Percentiles rank a stretch among this genome's conserved stretches.
Conservation (phyloP, 176 grass and related monocot species). For the Phyllostachys edulis region DNA sequence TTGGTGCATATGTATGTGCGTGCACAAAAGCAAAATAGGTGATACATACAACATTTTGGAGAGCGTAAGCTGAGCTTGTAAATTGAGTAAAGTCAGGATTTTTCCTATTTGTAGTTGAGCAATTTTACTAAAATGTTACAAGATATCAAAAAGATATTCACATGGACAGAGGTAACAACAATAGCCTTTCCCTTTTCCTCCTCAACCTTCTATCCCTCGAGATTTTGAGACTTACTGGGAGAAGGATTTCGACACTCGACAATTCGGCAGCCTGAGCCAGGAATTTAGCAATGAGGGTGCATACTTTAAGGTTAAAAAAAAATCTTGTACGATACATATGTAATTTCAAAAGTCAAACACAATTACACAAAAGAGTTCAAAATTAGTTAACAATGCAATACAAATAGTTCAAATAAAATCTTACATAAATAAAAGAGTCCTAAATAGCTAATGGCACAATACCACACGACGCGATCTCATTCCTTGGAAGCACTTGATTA, state of each 20-base stretch:
- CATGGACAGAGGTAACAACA: conserved; percentile 87
- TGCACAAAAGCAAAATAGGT: neutral
- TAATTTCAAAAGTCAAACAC: no score
- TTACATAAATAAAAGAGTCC: no score
- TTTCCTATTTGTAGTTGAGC: conserved; percentile 46
- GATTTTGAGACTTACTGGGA: conserved; percentile 69
- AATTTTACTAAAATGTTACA: conserved; percentile 56
- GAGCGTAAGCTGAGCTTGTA: neutral
- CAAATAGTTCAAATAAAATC: no score
- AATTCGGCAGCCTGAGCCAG: no score
- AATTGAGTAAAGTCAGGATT: conserved; percentile 24
- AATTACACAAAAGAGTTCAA: no score
- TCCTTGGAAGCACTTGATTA: no score
- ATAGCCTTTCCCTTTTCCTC: conserved; percentile 86
- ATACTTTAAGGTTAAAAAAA: no score
- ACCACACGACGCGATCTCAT: no score
- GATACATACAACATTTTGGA: conserved; percentile 28
- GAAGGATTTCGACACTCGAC: conserved; percentile 36
- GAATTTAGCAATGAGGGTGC: no score
- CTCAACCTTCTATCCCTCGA: conserved; percentile 83
- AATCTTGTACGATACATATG: no score
- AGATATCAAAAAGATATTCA: conserved; percentile 58
- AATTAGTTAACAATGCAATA: no score
- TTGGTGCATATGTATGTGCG: conserved; percentile 17
- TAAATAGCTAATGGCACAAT: no score